Evolutionary conservation across 805 yeast genomes (phyloP), one percentile per base, ranked within the genome.

Genomic region (Vanderwaltozyma yarrowii): DNA sequence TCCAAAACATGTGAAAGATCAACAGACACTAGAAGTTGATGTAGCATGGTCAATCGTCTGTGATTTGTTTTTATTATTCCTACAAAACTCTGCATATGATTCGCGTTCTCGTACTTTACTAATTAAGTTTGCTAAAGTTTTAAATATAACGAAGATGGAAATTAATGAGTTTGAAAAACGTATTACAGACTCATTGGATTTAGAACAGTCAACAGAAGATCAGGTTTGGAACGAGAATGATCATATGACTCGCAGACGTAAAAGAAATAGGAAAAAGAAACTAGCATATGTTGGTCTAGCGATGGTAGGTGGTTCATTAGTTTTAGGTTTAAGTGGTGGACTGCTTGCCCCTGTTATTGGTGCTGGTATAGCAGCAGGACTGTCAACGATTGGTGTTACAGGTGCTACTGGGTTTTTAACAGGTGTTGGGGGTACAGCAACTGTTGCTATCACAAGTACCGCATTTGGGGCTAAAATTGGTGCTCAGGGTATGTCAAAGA

Each of bases 321-420:
- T 92, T 2, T 74, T 92, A 41, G 99, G 99, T 2, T 66, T 92
- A 15, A 85, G 96, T 43, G 97, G 95, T 8, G 99, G 99, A 6
- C 61, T 92, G 32, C 64, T 92, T 32, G 98, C 98, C 0, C 99
- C 99, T 0, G 95, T 94, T 2, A 94, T 92, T 52, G 97, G 97
- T 36, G 97, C 97, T 2, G 99, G 99, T 52, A 55, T 92, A 21
- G 98, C 97, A 2, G 97, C 97, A 3, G 99, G 97, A 13, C 67
- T 92, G 30, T 80, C 96, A 1, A 92, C 98, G 0, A 76, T 89
- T 17, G 99, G 99, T 24, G 82, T 94, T 17, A 69, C 84, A 1
- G 97, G 99, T n/a, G 86, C 97, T 0, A 62, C 86, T 13, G 85
- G 94, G 1, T 92, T 92, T 47, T 65, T 92, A 24, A 96, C 96